These are phyloP conservation scores for Tremellales sp. DNA, from an alignment of 1,284 basidiomycete species.

Conservation along the genomic window DNA sequence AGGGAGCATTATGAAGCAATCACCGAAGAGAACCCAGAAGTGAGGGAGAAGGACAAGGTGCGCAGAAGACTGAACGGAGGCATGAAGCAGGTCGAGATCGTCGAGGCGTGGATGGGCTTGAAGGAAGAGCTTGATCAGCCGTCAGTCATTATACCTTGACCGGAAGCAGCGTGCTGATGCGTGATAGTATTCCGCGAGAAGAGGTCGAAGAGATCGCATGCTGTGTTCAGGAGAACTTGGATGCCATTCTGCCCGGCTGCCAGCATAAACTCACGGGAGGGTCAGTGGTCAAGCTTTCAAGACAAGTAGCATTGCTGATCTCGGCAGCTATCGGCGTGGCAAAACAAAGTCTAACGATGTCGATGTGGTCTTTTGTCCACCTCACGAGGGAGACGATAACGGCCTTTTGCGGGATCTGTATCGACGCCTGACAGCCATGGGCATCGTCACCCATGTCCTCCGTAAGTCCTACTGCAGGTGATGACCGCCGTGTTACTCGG, in stretches of 20 bases:
- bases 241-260: slow-evolving; percentile 36
- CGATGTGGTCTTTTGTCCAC: slow-evolving; percentile 45
- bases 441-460: slow-evolving; percentile 46
- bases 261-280: slow-evolving; percentile 43
- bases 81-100: slow-evolving; percentile 46
- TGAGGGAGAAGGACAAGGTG: slow-evolving; percentile 26
- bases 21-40: slow-evolving; percentile 23
- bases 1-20: slow-evolving; percentile 29
- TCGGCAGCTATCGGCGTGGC: slow-evolving; percentile 40
- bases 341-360: slow-evolving; percentile 45
- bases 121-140: slow-evolving; percentile 38
- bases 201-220: slow-evolving; percentile 44
- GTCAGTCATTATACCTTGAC: slow-evolving; percentile 16
- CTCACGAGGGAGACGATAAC: slow-evolving; percentile 29
- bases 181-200: slow-evolving; percentile 33
- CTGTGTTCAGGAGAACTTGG: slow-evolving; percentile 37
- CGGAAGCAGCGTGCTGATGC: not conserved
- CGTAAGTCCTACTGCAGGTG: slow-evolving; percentile 28
- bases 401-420: slow-evolving; percentile 33
- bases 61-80: slow-evolving; percentile 32
- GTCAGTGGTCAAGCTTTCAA: slow-evolving; percentile 12
- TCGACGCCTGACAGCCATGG: slow-evolving; percentile 26
- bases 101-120: slow-evolving; percentile 42
- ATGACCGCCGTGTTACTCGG: not conserved
- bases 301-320: not conserved